Evolutionary conservation across 495 filamentous ascomycete species (phyloP), one percentile per base, ranked within the genome.

Genomic region (Amorphotheca resinae): DNA sequence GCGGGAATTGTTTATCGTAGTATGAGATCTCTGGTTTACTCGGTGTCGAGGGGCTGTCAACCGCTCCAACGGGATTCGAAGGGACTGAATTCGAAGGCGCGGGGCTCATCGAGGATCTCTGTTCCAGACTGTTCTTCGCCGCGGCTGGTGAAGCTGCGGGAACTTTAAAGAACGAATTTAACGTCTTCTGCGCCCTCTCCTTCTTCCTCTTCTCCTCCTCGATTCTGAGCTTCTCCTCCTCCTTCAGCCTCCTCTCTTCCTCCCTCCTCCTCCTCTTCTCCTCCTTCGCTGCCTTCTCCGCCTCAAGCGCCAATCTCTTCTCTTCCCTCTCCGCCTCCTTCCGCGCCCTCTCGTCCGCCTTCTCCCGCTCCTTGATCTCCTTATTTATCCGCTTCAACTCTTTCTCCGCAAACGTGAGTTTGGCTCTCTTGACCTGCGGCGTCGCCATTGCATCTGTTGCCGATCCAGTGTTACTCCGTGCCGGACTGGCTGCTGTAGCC

Each of bases 201-300:
- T 89, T 87, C 59, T 82, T 87, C 46, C 64, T 60, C 56, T 76
- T 79, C 47, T 79, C 82, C 38, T 79, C 73, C 39, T 81, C 73
- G 1, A 12, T 9, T 9, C 36, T 14, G 5, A 78, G 17, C 69
- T 49, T 59, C 65, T 54, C 52, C 70, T 66, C 52, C 43, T 59
- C 63, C 1, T 57, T 55, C 15, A 46, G 52, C 42, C 61, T 58
- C 23, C 51, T 51, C 38, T 60, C 53, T 41, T 57, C 66, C 39
- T 69, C 67, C 18, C 63, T 64, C 23, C 58, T 60, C 8, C 53
- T 60, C 33, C 64, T 63, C 26, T 58, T 58, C 30, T 63, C 66
- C 22, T 67, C 66, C 42, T 63, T 71, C 38, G 65, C 64, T 20
- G 62, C 59, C 26, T 64, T 70, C 45, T 64, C 60, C 0, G 66